A percentile compares a stretch with the other conserved stretches of the same genome.
Evolutionary conservation across 1,284 basidiomycete species (phyloP).

Genomic region (Ceratobasidium papillatum): DNA sequence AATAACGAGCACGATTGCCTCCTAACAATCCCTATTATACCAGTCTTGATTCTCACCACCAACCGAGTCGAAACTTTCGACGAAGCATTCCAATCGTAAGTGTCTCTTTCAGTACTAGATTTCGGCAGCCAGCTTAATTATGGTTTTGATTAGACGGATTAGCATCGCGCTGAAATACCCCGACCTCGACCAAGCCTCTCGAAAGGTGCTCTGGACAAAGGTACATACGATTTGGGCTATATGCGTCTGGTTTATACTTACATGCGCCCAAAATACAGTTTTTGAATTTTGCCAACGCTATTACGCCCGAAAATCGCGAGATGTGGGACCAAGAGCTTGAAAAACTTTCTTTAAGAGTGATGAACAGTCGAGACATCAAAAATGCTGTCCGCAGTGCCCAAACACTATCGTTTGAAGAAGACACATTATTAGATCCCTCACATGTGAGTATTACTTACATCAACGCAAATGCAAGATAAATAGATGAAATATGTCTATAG

Average conservation of each 20-base stretch:
- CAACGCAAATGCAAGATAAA: neutral
- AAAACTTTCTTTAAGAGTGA: neutral
- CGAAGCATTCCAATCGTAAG: constrained; percentile 9
- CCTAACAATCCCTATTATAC: neutral
- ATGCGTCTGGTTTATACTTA: neutral
- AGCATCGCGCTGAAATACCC: constrained; percentile 13
- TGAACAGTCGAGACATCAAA: constrained; percentile 1
- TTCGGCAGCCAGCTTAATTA: no score
- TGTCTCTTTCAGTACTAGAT: neutral
- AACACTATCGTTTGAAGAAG: neutral
- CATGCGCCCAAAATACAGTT: neutral
- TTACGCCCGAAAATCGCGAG: no score
- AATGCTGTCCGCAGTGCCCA: neutral
- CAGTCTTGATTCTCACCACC: constrained; percentile 12
- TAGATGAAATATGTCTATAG: no score
- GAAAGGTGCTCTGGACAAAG: constrained; percentile 4
- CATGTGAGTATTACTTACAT: constrained; percentile 6
- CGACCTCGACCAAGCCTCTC: neutral
- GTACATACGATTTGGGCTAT: neutral
- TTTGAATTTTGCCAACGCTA: neutral
- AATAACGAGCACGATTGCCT: neutral
- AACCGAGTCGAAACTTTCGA: constrained; percentile 11
- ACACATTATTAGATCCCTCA: neutral
- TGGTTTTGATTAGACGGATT: neutral
- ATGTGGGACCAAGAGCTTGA: neutral